Base-by-base conservation (phyloP, 192 early-diverging fungal species). In the Backusella sp. region DNA sequence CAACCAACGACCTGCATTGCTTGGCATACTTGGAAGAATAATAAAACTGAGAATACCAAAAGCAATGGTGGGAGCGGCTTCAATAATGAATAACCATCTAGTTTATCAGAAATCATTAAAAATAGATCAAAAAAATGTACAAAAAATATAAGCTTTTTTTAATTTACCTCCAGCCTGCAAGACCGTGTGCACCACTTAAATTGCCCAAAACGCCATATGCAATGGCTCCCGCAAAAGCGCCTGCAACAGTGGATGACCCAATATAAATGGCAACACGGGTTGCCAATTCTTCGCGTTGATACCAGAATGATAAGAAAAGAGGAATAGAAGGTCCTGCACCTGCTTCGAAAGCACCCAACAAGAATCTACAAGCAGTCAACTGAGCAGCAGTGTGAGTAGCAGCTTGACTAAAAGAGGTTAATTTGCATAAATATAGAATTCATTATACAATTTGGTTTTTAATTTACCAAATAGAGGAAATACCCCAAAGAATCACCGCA, bases 11-110 rank as follows among this genome's bases (percentile, higher is more conserved):
- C 46, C 53, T 15, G 66, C 84, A n/a, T 73, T 41, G 17, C 81
- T 71, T 15, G 91, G 91, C 1, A 83, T 83, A 44, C 91, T 86
- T 1, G 88, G 85, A 36, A 93, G 78, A 5, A 89, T 52, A 6
- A 88, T 74, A 34, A 86, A 84, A 0, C 85, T 83, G 23, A 90
- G 2, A 15, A 90, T 34, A 0, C 89, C 90, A 14, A 93, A 77
- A 1, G 82, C 67, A 28, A 93, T 86, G 0, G 89, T 91, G 0
- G 90, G 89, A 23, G 88, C 68, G 19, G 88, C 88, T 79, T 93
- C 91, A 21, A 91, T 80, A 21, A 95, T 88, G 75, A 94, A 94
- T 41, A 94, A 77, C 84, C 91, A 87, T 78, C 88, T 76, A n/a
- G 0, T 6, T n/a, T 15, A 28, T 17, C 21, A 34, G 15, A 17